phyloP scores from a whole-genome alignment of 768 basidiomycete species.

The Tricholoma flavovirens region DNA sequence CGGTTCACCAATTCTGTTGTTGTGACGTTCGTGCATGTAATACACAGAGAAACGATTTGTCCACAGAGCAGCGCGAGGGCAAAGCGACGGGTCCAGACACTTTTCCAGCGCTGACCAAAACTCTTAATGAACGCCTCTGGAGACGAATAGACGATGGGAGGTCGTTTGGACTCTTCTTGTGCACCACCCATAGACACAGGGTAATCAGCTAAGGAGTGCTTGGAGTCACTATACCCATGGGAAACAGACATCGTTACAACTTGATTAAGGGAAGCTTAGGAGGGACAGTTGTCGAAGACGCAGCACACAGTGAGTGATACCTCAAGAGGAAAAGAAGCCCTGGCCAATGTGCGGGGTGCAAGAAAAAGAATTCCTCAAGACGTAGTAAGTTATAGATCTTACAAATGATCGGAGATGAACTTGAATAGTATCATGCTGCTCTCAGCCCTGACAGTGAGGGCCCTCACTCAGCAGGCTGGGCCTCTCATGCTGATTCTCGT shows the following conservation, averaged over 20 bases:
- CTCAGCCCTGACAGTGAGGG: too few relatives aligned
- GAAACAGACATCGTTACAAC: not conserved
- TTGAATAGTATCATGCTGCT: too few relatives aligned
- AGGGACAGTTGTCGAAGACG: not conserved
- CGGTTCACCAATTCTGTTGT: constrained; percentile 70
- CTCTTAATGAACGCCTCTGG: constrained; percentile 45
- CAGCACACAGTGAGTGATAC: not conserved
- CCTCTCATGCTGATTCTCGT: too few relatives aligned
- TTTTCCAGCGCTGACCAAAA: constrained; percentile 55
- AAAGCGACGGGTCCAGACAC: constrained; percentile 77
- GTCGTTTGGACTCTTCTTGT: constrained; percentile 30
- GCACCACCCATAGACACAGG: constrained; percentile 7
- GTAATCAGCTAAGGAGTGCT: constrained; percentile 9
- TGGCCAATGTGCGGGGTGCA: not conserved
- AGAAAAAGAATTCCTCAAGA: not conserved
- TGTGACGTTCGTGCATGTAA: constrained; percentile 84
- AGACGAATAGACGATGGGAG: constrained; percentile 67
- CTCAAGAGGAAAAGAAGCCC: not conserved
- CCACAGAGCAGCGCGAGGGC: constrained; percentile 66
- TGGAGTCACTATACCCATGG: constrained; percentile 5
- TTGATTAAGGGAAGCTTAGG: not conserved
- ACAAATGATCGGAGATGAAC: too few relatives aligned
- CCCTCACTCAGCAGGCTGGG: too few relatives aligned
- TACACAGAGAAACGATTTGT: constrained; percentile 81
- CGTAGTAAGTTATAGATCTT: too few relatives aligned